phyloP scores from a whole-genome alignment of 192 early-diverging fungal species.

The Coemansia erecta region DNA sequence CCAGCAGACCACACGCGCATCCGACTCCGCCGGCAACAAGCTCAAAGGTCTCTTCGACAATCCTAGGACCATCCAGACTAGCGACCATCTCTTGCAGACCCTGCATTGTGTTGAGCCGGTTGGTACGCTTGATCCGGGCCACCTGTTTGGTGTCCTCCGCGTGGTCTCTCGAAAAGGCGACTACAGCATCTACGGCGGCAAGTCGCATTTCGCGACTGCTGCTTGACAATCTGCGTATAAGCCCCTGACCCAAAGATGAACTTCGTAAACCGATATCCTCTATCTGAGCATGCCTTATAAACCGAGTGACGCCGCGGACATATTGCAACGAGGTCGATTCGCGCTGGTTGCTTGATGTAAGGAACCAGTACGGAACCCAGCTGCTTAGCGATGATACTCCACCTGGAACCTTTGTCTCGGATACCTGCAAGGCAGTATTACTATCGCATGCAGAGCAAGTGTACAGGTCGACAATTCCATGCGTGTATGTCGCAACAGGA shows the following conservation, averaged over 20 bases:
- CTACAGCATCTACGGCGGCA: slow-evolving; percentile 34
- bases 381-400: slow-evolving; percentile 27
- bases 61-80: slow-evolving; percentile 16
- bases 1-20: slow-evolving; percentile 20
- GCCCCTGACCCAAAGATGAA: slow-evolving; percentile 41
- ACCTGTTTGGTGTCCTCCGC: slow-evolving; percentile 14
- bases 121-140: slow-evolving; percentile 16
- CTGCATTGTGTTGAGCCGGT: slow-evolving; percentile 29
- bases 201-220: slow-evolving; percentile 47
- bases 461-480: slow-evolving; percentile 1
- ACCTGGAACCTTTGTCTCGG: background rate
- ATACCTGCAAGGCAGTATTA: background rate
- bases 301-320: slow-evolving; percentile 29
- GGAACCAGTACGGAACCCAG: slow-evolving; percentile 54
- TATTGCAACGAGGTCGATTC: slow-evolving; percentile 25
- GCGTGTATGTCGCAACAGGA: background rate
- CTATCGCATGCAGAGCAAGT: slow-evolving; percentile 1
- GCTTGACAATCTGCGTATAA: slow-evolving; percentile 40
- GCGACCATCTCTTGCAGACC: slow-evolving; percentile 10
- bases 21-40: slow-evolving; percentile 47
- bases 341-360: slow-evolving; percentile 31
- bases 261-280: slow-evolving; percentile 32
- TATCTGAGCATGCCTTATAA: slow-evolving; percentile 38
- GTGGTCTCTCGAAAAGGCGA: slow-evolving; percentile 21
- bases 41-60: slow-evolving; percentile 40